Evolutionary conservation across 495 filamentous ascomycete species (phyloP).

Genomic region (Delitschia confertaspora): DNA sequence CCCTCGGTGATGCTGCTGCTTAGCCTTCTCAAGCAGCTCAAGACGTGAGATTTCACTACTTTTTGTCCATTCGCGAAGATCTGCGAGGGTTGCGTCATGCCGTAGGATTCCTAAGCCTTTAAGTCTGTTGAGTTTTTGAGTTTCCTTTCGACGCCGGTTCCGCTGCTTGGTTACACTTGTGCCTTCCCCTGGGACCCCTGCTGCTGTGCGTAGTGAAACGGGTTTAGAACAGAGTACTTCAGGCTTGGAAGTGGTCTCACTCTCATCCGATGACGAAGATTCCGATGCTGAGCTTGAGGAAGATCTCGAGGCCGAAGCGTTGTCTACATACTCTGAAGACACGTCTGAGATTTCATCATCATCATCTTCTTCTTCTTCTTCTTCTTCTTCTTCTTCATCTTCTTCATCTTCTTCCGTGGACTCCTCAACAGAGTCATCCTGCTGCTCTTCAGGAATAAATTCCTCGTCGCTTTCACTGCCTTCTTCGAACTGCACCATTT

Average conservation of each 20-base stretch:
- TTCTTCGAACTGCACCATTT: slow-evolving; percentile 7
- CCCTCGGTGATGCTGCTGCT: too few relatives aligned
- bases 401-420: slow-evolving; percentile 27
- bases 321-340: slow-evolving; percentile 15
- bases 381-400: slow-evolving; percentile 6
- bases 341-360: slow-evolving; percentile 5
- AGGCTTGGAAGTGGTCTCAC: neutral
- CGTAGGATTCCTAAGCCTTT: neutral
- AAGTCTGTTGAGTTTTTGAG: neutral
- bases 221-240: neutral
- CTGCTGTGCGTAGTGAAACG: neutral
- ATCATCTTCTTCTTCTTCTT: slow-evolving; percentile 7
- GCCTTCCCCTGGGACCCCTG: neutral
- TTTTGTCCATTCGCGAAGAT: too few relatives aligned
- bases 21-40: too few relatives aligned
- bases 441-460: slow-evolving; percentile 21
- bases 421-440: slow-evolving; percentile 18
- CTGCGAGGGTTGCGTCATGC: neutral
- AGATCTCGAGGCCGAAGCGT: neutral
- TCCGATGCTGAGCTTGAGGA: slow-evolving; percentile 6
- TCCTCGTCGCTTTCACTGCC: slow-evolving; percentile 20
- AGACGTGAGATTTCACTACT: too few relatives aligned
- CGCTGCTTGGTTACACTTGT: neutral
- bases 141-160: neutral
- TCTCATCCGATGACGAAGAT: slow-evolving; percentile 3